Evolutionary conservation across 169 alveolate species (phyloP).

Genomic region (Miamiensis avidus): DNA sequence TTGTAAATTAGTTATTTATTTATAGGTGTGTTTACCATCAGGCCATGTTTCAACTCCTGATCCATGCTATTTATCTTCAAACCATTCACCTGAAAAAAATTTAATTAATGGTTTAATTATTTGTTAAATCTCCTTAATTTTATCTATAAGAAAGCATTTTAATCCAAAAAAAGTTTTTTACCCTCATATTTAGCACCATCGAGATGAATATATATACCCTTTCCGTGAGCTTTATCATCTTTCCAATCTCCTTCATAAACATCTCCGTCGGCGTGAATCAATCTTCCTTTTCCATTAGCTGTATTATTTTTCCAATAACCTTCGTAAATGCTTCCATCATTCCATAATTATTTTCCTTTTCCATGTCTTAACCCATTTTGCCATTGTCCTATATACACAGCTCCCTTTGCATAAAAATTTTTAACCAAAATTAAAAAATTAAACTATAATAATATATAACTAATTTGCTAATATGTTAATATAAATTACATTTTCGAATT

Average conservation of each 20-base stretch:
- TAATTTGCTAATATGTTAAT: too few relatives aligned
- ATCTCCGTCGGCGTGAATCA: constrained; percentile 54
- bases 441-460: too few relatives aligned
- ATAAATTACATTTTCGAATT: background rate
- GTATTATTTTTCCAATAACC: constrained; percentile 40
- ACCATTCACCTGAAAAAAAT: constrained; percentile 36
- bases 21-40: constrained; percentile 15
- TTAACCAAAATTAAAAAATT: too few relatives aligned
- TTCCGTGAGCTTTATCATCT: constrained; percentile 48
- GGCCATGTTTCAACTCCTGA: constrained; percentile 57
- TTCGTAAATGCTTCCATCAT: constrained; percentile 45
- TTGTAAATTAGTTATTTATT: too few relatives aligned
- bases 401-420: constrained; percentile 31
- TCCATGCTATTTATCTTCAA: constrained; percentile 51
- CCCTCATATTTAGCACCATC: constrained; percentile 50
- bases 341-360: constrained; percentile 34
- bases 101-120: too few relatives aligned
- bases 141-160: too few relatives aligned
- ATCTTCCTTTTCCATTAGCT: constrained; percentile 46
- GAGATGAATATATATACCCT: constrained; percentile 37
- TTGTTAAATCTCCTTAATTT: too few relatives aligned
- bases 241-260: constrained; percentile 50
- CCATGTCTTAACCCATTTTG: constrained; percentile 47
- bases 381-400: constrained; percentile 63
- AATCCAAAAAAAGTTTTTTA: too few relatives aligned